A percentile compares a stretch with the other conserved stretches of the same genome.
Conservation (phyloP, 495 filamentous ascomycete genomes). For the Xylaria longipes region DNA sequence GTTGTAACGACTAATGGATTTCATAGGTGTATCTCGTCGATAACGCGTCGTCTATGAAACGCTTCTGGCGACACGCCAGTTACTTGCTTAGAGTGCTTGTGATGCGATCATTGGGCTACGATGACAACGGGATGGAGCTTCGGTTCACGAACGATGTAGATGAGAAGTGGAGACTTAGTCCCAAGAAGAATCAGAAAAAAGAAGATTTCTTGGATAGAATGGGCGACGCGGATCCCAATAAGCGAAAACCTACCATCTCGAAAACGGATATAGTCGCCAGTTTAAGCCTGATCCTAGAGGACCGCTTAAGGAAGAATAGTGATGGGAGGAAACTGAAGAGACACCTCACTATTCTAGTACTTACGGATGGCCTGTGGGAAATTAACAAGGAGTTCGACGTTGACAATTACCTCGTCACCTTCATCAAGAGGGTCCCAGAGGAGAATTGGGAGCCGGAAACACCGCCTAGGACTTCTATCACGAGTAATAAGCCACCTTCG, state of each 20-base stretch:
- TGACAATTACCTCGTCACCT: slow-evolving; percentile 24
- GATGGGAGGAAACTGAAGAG: slow-evolving; percentile 8
- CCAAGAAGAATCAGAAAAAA: background rate
- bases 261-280: slow-evolving; percentile 1
- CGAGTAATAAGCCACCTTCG: background rate
- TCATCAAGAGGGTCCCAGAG: slow-evolving; percentile 29
- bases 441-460: slow-evolving; percentile 25
- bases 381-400: slow-evolving; percentile 16
- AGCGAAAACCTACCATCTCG: background rate
- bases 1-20: background rate
- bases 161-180: slow-evolving; percentile 3
- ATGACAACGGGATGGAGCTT: slow-evolving; percentile 42
- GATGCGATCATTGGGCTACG: slow-evolving; percentile 36
- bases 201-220: background rate
- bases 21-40: slow-evolving; percentile 39
- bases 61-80: slow-evolving; percentile 36
- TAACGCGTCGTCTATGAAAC: slow-evolving; percentile 36
- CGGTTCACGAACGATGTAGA: slow-evolving; percentile 25
- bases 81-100: slow-evolving; percentile 35
- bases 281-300: background rate
- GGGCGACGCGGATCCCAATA: background rate
- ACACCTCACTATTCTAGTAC: slow-evolving; percentile 37
- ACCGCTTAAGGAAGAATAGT: slow-evolving; percentile 5
- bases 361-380: slow-evolving; percentile 44
- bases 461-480: background rate